Evolutionary conservation across 768 basidiomycete species (phyloP).

Genomic region (Thelephora aurantiotincta): DNA sequence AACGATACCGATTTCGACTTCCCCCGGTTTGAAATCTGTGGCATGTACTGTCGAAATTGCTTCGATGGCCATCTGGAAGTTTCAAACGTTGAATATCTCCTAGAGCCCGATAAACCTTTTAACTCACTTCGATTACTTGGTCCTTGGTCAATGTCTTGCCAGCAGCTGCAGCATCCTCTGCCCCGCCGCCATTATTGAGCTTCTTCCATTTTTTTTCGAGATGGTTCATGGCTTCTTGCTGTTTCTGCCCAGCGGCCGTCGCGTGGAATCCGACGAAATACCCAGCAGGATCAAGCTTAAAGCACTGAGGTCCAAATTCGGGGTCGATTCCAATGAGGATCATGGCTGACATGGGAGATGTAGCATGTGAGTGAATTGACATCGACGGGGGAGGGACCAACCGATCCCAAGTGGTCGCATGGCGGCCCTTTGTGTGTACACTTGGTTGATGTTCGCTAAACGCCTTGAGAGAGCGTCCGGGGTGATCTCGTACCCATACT

Average conservation of each 20-base stretch:
- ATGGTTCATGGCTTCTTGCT: conserved; percentile 97
- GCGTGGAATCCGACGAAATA: conserved; percentile 99
- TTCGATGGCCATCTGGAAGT: conserved; percentile 75
- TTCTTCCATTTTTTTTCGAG: conserved; percentile 99
- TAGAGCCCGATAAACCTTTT: background rate
- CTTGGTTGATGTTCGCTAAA: conserved; percentile 96
- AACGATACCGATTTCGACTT: conserved; percentile 93
- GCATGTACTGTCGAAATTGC: conserved; percentile 87
- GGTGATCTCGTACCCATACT: conserved; percentile 96
- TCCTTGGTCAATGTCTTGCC: conserved; percentile 58
- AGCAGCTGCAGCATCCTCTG: conserved; percentile 64
- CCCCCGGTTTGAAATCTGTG: conserved; percentile 90
- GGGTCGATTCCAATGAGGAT: conserved; percentile 88
- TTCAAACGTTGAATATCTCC: background rate
- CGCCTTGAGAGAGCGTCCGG: conserved; percentile 91
- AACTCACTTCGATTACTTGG: conserved; percentile 80
- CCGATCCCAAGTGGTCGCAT: conserved; percentile 96
- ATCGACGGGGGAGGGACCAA: conserved; percentile 23
- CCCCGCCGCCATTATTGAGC: conserved; percentile 62
- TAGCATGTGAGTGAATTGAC: background rate
- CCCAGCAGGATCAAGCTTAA: conserved; percentile 97
- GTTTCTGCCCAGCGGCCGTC: conserved; percentile 90
- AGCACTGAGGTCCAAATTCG: conserved; percentile 88
- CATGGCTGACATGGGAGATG: conserved; percentile 49
- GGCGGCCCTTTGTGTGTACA: conserved; percentile 92